Evolutionary conservation across 2,329 filamentous ascomycete genomes (phyloP).

Genomic region (Botrytis squamosa): DNA sequence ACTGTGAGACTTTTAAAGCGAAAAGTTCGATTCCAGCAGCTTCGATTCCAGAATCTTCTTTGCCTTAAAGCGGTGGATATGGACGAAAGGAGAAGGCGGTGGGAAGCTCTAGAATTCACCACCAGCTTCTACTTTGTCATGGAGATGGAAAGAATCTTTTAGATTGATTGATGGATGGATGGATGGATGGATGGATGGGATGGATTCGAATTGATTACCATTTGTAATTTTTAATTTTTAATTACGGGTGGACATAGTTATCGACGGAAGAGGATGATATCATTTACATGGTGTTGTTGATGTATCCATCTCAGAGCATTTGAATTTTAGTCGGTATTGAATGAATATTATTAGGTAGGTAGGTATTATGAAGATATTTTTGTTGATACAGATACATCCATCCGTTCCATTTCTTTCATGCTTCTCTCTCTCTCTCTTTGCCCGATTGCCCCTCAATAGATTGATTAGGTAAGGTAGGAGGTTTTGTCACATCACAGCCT

Average conservation of each 20-base stretch:
- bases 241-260: not conserved
- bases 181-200: not conserved
- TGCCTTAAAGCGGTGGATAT: not conserved
- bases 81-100: constrained; percentile 4
- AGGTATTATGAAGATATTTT: not conserved
- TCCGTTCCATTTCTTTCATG: not conserved
- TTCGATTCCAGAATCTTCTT: constrained; percentile 24
- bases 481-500: no score
- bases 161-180: not conserved
- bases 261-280: not conserved
- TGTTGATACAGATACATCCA: no score
- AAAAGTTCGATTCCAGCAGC: constrained; percentile 23
- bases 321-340: not conserved
- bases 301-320: not conserved
- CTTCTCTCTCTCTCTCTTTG: not conserved
- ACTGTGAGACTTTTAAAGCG: constrained; percentile 22
- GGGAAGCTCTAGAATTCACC: constrained; percentile 9
- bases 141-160: not conserved
- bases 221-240: not conserved
- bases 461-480: not conserved
- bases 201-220: not conserved
- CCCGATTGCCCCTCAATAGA: not conserved
- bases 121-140: not conserved
- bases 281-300: not conserved
- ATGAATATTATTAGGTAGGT: no score